Conservation (phyloP, 2,329 filamentous ascomycete species). For the Cercospora nicotianae region DNA sequence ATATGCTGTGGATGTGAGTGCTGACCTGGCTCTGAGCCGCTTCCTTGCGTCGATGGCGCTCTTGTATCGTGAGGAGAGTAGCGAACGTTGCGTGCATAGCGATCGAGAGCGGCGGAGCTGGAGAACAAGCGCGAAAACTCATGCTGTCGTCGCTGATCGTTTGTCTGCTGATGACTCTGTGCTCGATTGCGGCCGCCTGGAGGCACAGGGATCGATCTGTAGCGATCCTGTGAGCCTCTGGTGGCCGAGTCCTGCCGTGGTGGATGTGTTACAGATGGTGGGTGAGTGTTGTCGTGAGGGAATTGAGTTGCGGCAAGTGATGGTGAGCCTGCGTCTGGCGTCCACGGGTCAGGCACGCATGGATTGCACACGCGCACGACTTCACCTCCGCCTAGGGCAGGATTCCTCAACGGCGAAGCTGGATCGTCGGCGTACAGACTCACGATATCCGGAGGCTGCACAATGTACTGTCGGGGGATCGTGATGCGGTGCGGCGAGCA, state of each 20-base stretch:
- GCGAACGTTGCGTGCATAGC: conserved; percentile 1
- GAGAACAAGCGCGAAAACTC: conserved; percentile 6
- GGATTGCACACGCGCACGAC: conserved; percentile 71
- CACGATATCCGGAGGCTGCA: conserved; percentile 62
- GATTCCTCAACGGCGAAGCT: conserved; percentile 40
- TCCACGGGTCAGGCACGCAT: conserved; percentile 64
- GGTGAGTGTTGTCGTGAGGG: not conserved
- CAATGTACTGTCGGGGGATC: conserved; percentile 90
- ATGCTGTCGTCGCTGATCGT: conserved; percentile 2
- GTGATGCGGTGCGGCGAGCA: conserved; percentile 95
- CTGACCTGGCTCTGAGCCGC: not conserved
- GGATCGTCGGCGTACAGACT: conserved; percentile 20
- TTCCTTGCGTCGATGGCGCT: not conserved
- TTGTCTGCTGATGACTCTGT: conserved; percentile 8
- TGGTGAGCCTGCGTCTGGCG: conserved; percentile 19
- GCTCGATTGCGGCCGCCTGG: conserved; percentile 10
- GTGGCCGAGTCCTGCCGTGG: not conserved
- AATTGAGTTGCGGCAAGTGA: not conserved
- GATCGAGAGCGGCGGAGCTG: not conserved
- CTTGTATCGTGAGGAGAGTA: not conserved
- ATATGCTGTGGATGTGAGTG: not conserved
- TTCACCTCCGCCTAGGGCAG: conserved; percentile 62
- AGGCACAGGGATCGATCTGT: conserved; percentile 11
- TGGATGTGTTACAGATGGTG: not conserved
- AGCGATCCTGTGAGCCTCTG: not conserved